Evolutionary conservation across 2,329 filamentous ascomycete species (phyloP).

Genomic region (Plectosphaerella plurivora): DNA sequence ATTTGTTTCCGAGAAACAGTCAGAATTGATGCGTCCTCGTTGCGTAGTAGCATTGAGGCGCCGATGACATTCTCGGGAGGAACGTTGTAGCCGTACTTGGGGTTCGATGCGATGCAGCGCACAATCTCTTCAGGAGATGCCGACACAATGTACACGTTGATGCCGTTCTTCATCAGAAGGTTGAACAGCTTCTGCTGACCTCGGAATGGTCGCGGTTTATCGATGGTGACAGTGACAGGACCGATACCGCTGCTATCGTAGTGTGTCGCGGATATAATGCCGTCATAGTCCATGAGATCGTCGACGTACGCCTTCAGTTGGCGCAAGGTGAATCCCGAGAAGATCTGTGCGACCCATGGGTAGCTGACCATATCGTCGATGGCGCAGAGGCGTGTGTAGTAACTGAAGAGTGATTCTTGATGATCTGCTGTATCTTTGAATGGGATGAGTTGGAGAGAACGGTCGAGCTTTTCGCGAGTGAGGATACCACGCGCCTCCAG

Average conservation of each 20-base stretch:
- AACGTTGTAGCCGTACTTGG: constrained; percentile 40
- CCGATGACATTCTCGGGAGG: constrained; percentile 38
- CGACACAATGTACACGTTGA: constrained; percentile 35
- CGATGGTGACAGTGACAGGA: constrained; percentile 22
- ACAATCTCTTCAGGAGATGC: constrained; percentile 39
- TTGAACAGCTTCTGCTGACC: constrained; percentile 39
- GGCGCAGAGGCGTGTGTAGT: constrained; percentile 37
- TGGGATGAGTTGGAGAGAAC: constrained; percentile 30
- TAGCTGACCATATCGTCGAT: constrained; percentile 36
- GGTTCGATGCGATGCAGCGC: constrained; percentile 38
- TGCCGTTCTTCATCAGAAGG: constrained; percentile 34
- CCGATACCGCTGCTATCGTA: constrained; percentile 26
- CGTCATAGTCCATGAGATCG: constrained; percentile 38
- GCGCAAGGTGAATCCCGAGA: constrained; percentile 34
- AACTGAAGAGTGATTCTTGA: constrained; percentile 38
- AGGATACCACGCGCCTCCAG: constrained; percentile 35
- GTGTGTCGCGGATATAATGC: constrained; percentile 28
- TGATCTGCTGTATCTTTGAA: constrained; percentile 33
- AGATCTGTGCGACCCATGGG: constrained; percentile 36
- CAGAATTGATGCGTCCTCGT: constrained; percentile 8
- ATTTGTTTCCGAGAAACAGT: constrained; percentile 35
- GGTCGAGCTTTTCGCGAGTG: constrained; percentile 34
- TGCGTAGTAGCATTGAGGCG: constrained; percentile 30
- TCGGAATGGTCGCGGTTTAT: constrained; percentile 28
- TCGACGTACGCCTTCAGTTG: constrained; percentile 42